These are phyloP conservation scores for Pugionium cornutum DNA, from an alignment of 345 rosid genomes.

Conservation along the genomic window DNA sequence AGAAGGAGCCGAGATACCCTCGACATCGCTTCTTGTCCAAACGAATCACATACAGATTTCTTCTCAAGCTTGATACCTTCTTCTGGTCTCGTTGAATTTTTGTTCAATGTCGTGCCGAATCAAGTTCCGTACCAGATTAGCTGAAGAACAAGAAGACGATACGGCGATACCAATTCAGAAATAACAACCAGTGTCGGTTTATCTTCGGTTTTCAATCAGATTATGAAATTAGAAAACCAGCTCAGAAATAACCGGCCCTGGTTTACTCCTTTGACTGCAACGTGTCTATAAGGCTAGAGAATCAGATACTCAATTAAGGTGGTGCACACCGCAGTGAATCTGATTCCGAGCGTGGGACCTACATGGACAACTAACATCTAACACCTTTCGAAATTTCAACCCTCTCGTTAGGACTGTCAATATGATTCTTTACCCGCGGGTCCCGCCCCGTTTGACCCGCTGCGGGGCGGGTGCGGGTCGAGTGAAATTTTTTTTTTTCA, in stretches of 20 bases:
- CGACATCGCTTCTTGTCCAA: slow-evolving; percentile 23
- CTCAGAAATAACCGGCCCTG: not conserved
- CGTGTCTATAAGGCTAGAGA: not conserved
- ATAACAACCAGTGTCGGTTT: too few relatives aligned
- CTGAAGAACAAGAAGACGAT: too few relatives aligned
- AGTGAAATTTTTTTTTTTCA: too few relatives aligned
- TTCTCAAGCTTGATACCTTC: not conserved
- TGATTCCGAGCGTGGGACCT: slow-evolving; percentile 11
- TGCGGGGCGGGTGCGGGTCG: too few relatives aligned
- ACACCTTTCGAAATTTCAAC: slow-evolving; percentile 27
- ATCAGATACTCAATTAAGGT: slow-evolving; percentile 37
- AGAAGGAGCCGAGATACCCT: slow-evolving; percentile 29
- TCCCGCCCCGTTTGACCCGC: too few relatives aligned
- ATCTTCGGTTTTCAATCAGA: too few relatives aligned
- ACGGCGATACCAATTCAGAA: too few relatives aligned
- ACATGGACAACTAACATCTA: slow-evolving; percentile 15
- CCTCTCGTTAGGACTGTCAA: too few relatives aligned
- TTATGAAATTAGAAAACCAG: too few relatives aligned
- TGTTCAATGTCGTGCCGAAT: too few relatives aligned
- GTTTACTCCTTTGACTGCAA: not conserved
- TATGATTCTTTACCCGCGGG: too few relatives aligned
- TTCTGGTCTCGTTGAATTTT: not conserved
- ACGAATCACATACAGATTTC: slow-evolving; percentile 8
- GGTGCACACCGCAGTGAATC: slow-evolving; percentile 38
- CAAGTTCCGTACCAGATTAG: too few relatives aligned